A percentile compares a stretch with the other conserved stretches of the same genome.
Evolutionary conservation across 768 basidiomycete species (phyloP).

Genomic region (Coprinopsis strossmayeri): DNA sequence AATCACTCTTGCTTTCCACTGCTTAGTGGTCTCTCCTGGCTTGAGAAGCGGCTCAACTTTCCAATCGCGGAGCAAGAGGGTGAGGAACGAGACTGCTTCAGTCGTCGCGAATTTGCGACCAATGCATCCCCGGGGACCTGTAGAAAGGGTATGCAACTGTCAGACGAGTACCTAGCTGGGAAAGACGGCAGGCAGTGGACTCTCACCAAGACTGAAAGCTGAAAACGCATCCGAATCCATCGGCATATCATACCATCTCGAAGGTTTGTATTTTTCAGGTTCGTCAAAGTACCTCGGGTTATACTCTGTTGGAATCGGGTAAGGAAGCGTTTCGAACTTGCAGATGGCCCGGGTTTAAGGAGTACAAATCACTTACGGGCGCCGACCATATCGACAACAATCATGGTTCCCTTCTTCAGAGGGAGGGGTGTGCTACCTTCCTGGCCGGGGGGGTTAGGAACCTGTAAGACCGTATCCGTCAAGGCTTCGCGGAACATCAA

Average conservation of each 20-base stretch:
- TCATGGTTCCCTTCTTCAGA: constrained; percentile 32
- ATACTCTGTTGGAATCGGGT: constrained; percentile 20
- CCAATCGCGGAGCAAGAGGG: constrained; percentile 35
- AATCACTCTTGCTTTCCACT: constrained; percentile 31
- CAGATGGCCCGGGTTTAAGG: background rate
- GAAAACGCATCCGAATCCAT: constrained; percentile 17
- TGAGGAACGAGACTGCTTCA: constrained; percentile 8
- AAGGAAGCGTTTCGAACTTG: background rate
- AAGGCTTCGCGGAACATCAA: constrained; percentile 35
- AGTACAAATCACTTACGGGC: constrained; percentile 23
- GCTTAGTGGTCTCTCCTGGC: constrained; percentile 29
- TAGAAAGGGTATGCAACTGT: too few species aligned
- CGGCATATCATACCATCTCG: too few species aligned
- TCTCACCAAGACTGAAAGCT: constrained; percentile 37
- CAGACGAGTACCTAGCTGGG: background rate
- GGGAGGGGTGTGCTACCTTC: constrained; percentile 31
- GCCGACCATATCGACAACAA: constrained; percentile 43
- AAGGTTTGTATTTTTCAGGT: too few species aligned
- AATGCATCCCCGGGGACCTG: constrained; percentile 20
- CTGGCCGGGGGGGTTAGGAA: constrained; percentile 34
- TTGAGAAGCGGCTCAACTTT: constrained; percentile 39
- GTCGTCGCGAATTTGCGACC: constrained; percentile 18
- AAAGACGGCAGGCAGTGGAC: too few species aligned
- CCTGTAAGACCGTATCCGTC: constrained; percentile 33
- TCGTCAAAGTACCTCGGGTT: constrained; percentile 44